Evolutionary conservation across 73 alveolate species (phyloP).

Genomic region (Tetrahymena thermophila): DNA sequence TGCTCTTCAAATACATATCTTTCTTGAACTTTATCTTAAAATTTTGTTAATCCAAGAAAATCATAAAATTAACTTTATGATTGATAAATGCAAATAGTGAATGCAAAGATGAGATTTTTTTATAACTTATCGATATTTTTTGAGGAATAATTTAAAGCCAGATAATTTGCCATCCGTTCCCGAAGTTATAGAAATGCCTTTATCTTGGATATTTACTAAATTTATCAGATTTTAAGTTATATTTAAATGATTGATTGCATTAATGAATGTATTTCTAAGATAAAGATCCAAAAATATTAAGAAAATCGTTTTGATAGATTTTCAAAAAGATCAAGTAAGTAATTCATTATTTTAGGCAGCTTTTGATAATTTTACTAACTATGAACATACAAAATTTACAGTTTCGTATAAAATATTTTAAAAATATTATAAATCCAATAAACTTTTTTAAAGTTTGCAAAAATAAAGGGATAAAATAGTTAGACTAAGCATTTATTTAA

Average conservation of each 20-base stretch:
- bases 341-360: too few relatives aligned
- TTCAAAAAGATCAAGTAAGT: not conserved
- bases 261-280: not conserved
- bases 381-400: too few relatives aligned
- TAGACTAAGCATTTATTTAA: too few relatives aligned
- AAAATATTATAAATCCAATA: too few relatives aligned
- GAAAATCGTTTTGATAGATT: too few relatives aligned
- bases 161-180: not conserved
- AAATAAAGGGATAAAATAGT: too few relatives aligned
- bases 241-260: not conserved
- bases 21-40: not conserved
- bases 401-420: too few relatives aligned
- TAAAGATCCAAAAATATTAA: too few relatives aligned
- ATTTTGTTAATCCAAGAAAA: not conserved
- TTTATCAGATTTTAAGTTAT: not conserved
- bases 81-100: not conserved
- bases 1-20: too few relatives aligned
- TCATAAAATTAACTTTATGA: not conserved
- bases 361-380: too few relatives aligned
- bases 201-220: not conserved
- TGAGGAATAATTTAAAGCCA: not conserved
- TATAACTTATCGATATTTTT: not conserved
- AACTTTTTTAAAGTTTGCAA: too few relatives aligned
- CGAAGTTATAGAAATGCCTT: not conserved
- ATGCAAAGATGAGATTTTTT: not conserved